Percentiles rank a stretch among this genome's conserved stretches.
Evolutionary conservation across 2,329 filamentous ascomycete species (phyloP).

Genomic region (Colletotrichum gloeosporioides): DNA sequence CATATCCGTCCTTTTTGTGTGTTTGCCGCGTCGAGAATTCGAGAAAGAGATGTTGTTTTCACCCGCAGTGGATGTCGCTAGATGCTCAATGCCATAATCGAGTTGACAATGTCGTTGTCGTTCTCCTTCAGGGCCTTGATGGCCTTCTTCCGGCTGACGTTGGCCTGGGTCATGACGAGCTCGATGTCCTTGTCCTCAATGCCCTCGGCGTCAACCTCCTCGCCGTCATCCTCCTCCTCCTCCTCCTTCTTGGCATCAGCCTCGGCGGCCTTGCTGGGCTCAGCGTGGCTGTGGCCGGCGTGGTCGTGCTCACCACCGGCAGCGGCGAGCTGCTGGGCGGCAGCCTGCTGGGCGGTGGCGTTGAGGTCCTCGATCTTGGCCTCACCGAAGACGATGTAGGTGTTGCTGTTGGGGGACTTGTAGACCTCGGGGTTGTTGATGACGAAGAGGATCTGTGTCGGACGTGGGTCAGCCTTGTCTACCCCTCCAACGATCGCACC

Average conservation of each 20-base stretch:
- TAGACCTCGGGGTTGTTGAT: constrained; percentile 99
- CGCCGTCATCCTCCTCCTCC: constrained; percentile 89
- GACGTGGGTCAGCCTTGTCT: constrained; percentile 22
- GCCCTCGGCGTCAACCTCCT: constrained; percentile 93
- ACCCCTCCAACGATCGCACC: background rate
- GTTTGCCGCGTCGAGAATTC: constrained; percentile 17
- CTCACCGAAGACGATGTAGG: constrained; percentile 99
- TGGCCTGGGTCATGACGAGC: constrained; percentile 97
- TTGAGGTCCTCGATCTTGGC: constrained; percentile 99
- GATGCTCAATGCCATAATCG: constrained; percentile 97
- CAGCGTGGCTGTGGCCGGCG: constrained; percentile 74
- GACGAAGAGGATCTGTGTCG: constrained; percentile 89
- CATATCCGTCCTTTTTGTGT: constrained; percentile 23
- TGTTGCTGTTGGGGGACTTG: constrained; percentile 99
- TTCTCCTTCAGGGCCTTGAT: constrained; percentile 99
- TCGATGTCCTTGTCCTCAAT: constrained; percentile 99
- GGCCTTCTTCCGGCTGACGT: constrained; percentile 96
- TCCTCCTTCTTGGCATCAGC: constrained; percentile 75
- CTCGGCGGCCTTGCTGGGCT: constrained; percentile 67
- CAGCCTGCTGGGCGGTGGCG: constrained; percentile 94
- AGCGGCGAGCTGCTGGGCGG: constrained; percentile 91
- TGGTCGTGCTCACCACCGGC: constrained; percentile 69
- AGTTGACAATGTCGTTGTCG: constrained; percentile 99
- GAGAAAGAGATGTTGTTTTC: constrained; percentile 3
- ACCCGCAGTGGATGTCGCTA: constrained; percentile 42